These are phyloP conservation scores for Lipomyces spencermartinsiae DNA, from an alignment of 805 yeast species.

Conservation along the genomic window DNA sequence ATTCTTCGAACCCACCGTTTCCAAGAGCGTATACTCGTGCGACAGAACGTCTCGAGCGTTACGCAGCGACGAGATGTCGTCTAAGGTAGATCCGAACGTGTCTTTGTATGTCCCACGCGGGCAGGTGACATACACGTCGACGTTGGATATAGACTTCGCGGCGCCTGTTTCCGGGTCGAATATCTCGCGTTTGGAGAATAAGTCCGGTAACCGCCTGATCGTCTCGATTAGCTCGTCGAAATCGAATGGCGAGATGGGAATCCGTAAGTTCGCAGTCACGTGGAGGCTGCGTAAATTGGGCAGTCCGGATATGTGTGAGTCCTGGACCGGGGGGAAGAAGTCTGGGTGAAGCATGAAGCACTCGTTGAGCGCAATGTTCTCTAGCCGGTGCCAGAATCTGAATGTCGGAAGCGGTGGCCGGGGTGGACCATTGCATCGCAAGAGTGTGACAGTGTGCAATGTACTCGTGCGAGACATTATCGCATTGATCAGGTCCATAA, in stretches of 20 bases:
- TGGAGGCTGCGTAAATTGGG: neutral
- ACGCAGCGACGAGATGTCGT: neutral
- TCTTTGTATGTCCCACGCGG: neutral
- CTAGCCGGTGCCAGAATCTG: neutral
- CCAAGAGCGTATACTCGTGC: neutral
- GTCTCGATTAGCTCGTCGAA: neutral
- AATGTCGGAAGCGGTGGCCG: neutral
- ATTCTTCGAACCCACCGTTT: neutral
- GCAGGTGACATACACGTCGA: neutral
- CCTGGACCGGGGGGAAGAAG: neutral
- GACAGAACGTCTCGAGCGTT: neutral
- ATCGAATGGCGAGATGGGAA: neutral
- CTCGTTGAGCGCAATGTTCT: neutral
- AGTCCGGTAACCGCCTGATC: neutral
- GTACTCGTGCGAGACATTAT: neutral
- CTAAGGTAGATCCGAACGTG: neutral
- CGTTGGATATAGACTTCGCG: neutral
- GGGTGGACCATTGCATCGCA: neutral
- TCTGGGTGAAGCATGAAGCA: conserved; percentile 2
- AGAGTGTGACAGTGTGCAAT: neutral
- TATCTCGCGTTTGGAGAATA: neutral
- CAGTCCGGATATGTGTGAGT: neutral
- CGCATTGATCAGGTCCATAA: neutral
- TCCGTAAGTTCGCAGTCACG: neutral
- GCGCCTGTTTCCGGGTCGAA: neutral